Evolutionary conservation across 2,329 filamentous ascomycete genomes (phyloP), one percentile per base, ranked within the genome.

Genomic region (Beauveria varroae): DNA sequence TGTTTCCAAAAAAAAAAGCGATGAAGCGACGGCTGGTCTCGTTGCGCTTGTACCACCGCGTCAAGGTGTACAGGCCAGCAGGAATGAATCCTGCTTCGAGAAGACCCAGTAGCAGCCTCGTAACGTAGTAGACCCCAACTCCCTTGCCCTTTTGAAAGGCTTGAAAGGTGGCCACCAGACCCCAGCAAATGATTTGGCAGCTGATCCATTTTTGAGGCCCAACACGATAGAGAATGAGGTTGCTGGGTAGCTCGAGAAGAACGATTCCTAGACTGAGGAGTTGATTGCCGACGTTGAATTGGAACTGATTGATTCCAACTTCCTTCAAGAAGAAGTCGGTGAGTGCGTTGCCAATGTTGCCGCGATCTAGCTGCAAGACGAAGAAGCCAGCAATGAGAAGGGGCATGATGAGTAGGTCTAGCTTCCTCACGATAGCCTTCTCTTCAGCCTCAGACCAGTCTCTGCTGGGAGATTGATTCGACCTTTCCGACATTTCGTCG

Each of bases 211-310:
- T 68, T 5, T 72, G 72, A 3, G 77, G 76, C 7, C 77, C 77
- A 28, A 79, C 67, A 4, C 72, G 70, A 60, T 79, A 76, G 18
- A 79, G 66, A 10, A 79, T 70, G 10, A 80, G 72, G 63, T 80
- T 80, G 30, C 76, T 78, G 0, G 78, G 77, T 20, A 68, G 65
- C 62, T 76, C 69, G 40, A 71, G 67, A 8, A 79, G 67, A 5
- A 79, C 76, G 41, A 79, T 79, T 5, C 77, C 77, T 1, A 74
- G 68, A 0, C 75, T 77, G 2, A 80, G 67, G 40, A 80, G 67
- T 61, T 78, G 75, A 14, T 76, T 73, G 5, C 78, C 78, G 41
- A 78, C 68, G 37, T 79, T 80, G 66, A 79, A 74, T 62, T 80
- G 74, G 62, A 79, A 75, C 9, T 77, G 76, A 2, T 72, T 76